Evolutionary conservation across 2,329 filamentous ascomycete species (phyloP).

Genomic region (Pyricularia grisea): DNA sequence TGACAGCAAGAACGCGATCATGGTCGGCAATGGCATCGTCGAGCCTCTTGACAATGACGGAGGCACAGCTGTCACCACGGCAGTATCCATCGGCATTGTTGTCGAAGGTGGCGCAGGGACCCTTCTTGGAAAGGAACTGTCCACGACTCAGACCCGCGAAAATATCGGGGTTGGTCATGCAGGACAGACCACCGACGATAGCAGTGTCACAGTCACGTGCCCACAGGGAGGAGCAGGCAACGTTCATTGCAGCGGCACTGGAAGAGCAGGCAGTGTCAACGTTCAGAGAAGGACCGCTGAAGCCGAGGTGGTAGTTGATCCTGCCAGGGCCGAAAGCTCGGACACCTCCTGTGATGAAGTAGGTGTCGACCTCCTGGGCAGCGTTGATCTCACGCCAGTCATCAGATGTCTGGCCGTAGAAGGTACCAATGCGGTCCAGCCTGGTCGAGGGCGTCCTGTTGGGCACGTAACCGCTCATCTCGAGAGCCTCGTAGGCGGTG

Average conservation of each 20-base stretch:
- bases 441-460: slow-evolving; percentile 65
- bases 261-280: slow-evolving; percentile 75
- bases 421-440: slow-evolving; percentile 54
- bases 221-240: slow-evolving; percentile 65
- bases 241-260: slow-evolving; percentile 60
- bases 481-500: slow-evolving; percentile 72
- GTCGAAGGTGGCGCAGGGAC: slow-evolving; percentile 73
- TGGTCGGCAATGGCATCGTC: slow-evolving; percentile 70
- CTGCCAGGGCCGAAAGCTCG: slow-evolving; percentile 40
- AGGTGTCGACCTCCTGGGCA: slow-evolving; percentile 57
- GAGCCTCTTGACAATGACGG: slow-evolving; percentile 68
- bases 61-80: slow-evolving; percentile 66
- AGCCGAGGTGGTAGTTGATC: slow-evolving; percentile 71
- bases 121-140: slow-evolving; percentile 69
- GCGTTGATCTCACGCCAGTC: slow-evolving; percentile 72
- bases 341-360: slow-evolving; percentile 34
- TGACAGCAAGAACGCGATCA: slow-evolving; percentile 68
- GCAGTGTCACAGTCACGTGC: slow-evolving; percentile 73
- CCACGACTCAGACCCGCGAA: slow-evolving; percentile 67
- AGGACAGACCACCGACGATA: slow-evolving; percentile 68
- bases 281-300: slow-evolving; percentile 61
- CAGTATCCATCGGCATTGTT: slow-evolving; percentile 76
- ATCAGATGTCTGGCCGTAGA: slow-evolving; percentile 67
- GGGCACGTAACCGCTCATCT: slow-evolving; percentile 70
- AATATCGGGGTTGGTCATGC: slow-evolving; percentile 74